Base-by-base conservation (phyloP, 1,284 basidiomycete genomes). In the Filobasidium uniguttulatum region DNA sequence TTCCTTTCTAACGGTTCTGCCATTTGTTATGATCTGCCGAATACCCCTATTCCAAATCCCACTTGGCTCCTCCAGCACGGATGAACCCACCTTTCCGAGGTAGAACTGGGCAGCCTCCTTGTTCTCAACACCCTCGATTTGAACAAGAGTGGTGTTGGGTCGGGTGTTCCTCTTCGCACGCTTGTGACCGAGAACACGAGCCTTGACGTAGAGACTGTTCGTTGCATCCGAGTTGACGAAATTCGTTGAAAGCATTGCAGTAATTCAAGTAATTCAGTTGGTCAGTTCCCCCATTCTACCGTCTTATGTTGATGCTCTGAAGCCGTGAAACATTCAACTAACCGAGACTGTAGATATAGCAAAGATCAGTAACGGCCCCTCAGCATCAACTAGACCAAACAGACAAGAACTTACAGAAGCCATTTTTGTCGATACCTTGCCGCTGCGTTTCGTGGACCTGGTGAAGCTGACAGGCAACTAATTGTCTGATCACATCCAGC, bases 61-160 rank as follows among this genome's bases (percentile, higher is more conserved):
- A n/a, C n/a, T n/a, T n/a, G n/a, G n/a, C n/a, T n/a, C n/a, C n/a
- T n/a, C n/a, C n/a, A n/a, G n/a, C n/a, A n/a, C n/a, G n/a, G n/a
- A n/a, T n/a, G n/a, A 40, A 62, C 80, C 62, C 61, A 94, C 89
- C 84, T 98, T 98, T 71, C 93, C 94, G 57, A 97, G 81, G 79
- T 98, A 98, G 74, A 90, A 93, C 71, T 91, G 84, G 48, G 91
- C 88, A 64, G 94, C 90, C 75, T 94, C 81, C 74, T 89, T 86
- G 64, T 75, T 82, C 62, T 82, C 80, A 53, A 97, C 91, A 70
- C 93, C 93, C 76, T 98, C 93, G 69, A 98, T 89, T 75, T 93
- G 87, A 68, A 98, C 74, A 64, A 98, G 81, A 54, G 89, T 87
- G 59, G 90, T 94, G 78, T 93, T 93, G 68, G 89, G 89, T 68